Percentiles rank a stretch among this genome's conserved stretches.
Conservation (phyloP, 345 rosid genomes). For the Brassica rapa region DNA sequence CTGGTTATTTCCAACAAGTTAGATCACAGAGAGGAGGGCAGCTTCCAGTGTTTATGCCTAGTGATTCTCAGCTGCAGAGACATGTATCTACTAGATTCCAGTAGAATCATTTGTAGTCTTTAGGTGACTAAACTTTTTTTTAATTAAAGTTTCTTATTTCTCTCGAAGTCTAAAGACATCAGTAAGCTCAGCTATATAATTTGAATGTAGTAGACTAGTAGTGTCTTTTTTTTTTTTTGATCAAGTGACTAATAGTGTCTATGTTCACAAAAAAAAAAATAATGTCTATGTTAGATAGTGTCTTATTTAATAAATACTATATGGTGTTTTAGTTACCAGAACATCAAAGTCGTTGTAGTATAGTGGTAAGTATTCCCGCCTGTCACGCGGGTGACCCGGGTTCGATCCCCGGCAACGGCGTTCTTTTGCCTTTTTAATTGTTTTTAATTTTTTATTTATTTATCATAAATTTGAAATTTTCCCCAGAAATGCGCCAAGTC, state of each 20-base stretch:
- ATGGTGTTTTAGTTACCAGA: background rate
- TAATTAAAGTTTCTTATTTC: slow-evolving; percentile 5
- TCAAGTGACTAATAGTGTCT: no score
- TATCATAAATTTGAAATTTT: background rate
- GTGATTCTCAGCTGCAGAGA: slow-evolving; percentile 57
- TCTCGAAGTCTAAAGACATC: background rate
- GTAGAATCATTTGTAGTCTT: slow-evolving; percentile 32
- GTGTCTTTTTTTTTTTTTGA: no score
- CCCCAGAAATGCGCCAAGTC: slow-evolving; percentile 36
- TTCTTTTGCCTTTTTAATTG: background rate
- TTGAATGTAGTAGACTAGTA: no score
- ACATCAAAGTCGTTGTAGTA: slow-evolving; percentile 67
- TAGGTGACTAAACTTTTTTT: background rate
- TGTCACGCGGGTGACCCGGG: slow-evolving; percentile 93
- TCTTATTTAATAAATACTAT: no score
- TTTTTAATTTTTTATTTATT: background rate
- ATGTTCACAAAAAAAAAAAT: no score
- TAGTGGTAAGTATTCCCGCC: slow-evolving; percentile 85
- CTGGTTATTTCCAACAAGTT: slow-evolving; percentile 53
- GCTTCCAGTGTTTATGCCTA: slow-evolving; percentile 84
- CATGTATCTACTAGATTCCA: slow-evolving; percentile 52
- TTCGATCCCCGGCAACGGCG: slow-evolving; percentile 97
- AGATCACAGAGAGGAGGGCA: slow-evolving; percentile 76
- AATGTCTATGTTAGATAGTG: background rate
- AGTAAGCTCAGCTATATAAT: background rate